A percentile compares a stretch with the other conserved stretches of the same genome.
Evolutionary conservation across 2,329 filamentous ascomycete species (phyloP).

Genomic region (Penicillium sp.): DNA sequence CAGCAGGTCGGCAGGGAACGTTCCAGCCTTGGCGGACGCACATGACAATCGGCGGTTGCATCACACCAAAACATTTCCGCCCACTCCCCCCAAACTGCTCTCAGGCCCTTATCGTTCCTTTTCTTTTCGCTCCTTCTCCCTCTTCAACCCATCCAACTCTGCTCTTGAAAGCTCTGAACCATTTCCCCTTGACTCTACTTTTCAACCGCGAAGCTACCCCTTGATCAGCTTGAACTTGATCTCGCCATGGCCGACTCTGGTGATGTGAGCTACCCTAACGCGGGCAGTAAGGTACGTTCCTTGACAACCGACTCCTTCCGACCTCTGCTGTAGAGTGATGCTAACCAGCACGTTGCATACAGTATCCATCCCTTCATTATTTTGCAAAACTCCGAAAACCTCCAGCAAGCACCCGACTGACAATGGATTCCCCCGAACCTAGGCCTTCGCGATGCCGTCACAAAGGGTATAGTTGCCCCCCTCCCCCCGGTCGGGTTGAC

Average conservation of each 20-base stretch:
- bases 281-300: constrained; percentile 41
- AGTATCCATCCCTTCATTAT: constrained; percentile 15
- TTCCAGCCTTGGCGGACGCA: constrained; percentile 21
- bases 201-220: not conserved
- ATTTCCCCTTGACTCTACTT: not conserved
- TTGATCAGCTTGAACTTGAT: constrained; percentile 6
- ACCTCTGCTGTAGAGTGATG: not conserved
- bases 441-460: constrained; percentile 30
- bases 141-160: not conserved
- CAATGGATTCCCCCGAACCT: constrained; percentile 8
- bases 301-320: constrained; percentile 9
- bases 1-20: constrained; percentile 12
- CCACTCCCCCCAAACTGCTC: not conserved
- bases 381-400: not conserved
- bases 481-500: not conserved
- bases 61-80: constrained; percentile 25
- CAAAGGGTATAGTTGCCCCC: constrained; percentile 23
- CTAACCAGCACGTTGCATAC: constrained; percentile 13
- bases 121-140: constrained; percentile 13
- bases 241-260: constrained; percentile 37
- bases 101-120: constrained; percentile 15
- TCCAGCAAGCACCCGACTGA: constrained; percentile 20
- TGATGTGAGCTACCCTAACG: constrained; percentile 42
- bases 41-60: constrained; percentile 25
- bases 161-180: not conserved